Percentiles rank a stretch among this genome's conserved stretches.
These are phyloP conservation scores for Cymbidium sinense DNA, from an alignment of 106 monocot genomes.

Conservation along the genomic window DNA sequence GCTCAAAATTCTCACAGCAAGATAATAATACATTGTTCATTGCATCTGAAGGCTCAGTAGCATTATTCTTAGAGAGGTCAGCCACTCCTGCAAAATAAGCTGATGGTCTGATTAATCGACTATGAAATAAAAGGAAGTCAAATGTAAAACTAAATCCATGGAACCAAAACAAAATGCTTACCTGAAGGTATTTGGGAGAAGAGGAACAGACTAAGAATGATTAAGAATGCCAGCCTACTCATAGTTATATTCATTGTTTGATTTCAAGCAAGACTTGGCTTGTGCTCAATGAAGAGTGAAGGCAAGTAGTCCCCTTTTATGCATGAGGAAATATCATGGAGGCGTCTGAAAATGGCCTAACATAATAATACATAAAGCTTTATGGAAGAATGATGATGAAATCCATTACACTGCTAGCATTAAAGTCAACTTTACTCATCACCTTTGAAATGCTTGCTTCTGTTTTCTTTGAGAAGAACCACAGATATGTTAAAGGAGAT, in stretches of 20 bases:
- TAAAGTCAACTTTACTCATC: background rate
- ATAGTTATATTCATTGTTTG: background rate
- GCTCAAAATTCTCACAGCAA: too few species aligned
- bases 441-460: background rate
- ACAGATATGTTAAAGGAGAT: too few species aligned
- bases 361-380: background rate
- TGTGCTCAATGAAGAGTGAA: background rate
- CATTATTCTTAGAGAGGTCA: background rate
- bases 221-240: background rate
- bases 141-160: background rate
- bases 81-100: background rate
- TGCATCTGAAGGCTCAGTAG: background rate
- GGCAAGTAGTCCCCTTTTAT: background rate
- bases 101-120: background rate
- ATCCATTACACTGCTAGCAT: background rate
- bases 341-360: background rate
- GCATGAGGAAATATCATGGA: background rate
- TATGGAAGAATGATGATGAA: constrained; percentile 1
- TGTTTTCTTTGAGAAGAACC: background rate
- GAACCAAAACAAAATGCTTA: background rate
- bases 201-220: background rate
- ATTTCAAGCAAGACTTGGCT: background rate
- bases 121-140: background rate
- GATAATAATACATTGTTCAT: background rate
- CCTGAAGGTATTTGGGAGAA: background rate